Conservation (phyloP, 2,329 filamentous ascomycete species). For the Fusarium beomiforme region DNA sequence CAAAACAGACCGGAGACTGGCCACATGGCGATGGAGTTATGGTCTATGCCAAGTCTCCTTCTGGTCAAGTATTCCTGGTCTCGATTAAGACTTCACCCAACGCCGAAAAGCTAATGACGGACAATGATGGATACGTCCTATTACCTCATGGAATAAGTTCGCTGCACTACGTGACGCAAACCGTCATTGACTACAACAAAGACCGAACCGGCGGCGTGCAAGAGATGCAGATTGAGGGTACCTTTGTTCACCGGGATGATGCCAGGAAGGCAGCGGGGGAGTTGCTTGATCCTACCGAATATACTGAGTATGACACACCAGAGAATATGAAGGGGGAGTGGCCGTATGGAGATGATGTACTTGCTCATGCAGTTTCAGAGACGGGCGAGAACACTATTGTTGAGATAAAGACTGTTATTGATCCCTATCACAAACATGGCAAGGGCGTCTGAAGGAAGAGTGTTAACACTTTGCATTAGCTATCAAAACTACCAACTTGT, state of each 20-base stretch:
- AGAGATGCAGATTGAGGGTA: slow-evolving; percentile 52
- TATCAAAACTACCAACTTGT: too few species aligned
- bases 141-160: slow-evolving; percentile 42
- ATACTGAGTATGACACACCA: slow-evolving; percentile 49
- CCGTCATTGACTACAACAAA: slow-evolving; percentile 52
- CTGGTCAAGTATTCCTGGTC: slow-evolving; percentile 51
- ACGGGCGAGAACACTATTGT: slow-evolving; percentile 50
- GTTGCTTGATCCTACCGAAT: slow-evolving; percentile 46
- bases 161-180: slow-evolving; percentile 56
- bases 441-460: not conserved
- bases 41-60: slow-evolving; percentile 49
- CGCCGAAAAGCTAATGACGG: slow-evolving; percentile 42
- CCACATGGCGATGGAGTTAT: slow-evolving; percentile 51
- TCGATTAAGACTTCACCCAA: slow-evolving; percentile 52
- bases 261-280: slow-evolving; percentile 49
- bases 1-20: slow-evolving; percentile 42
- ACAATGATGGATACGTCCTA: slow-evolving; percentile 24
- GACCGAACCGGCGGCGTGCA: slow-evolving; percentile 49
- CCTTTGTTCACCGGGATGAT: slow-evolving; percentile 46
- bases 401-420: not conserved
- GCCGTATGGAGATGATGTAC: slow-evolving; percentile 57
- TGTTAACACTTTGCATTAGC: too few species aligned
- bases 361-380: slow-evolving; percentile 55
- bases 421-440: not conserved
- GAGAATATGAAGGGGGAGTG: slow-evolving; percentile 47